A percentile compares a stretch with the other conserved stretches of the same genome.
Evolutionary conservation across 2,329 filamentous ascomycete genomes (phyloP).

Genomic region (Calonectria crousiana): DNA sequence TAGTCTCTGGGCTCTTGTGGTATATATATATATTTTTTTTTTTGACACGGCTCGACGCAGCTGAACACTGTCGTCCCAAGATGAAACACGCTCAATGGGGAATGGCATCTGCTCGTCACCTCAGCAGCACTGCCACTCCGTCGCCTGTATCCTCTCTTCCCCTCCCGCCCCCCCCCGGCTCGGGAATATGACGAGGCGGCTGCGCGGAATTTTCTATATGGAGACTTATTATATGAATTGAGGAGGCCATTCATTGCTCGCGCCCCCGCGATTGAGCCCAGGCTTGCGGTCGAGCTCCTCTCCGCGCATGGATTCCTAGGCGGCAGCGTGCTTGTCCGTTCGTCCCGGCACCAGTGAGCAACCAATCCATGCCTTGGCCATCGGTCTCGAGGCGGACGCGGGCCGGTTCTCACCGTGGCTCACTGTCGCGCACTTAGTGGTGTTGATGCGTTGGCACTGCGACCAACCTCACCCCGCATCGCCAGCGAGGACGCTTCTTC

Average conservation of each 20-base stretch:
- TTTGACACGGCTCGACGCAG: background rate
- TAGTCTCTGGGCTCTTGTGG: background rate
- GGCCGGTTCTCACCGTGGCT: background rate
- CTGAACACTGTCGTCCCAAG: constrained; percentile 16
- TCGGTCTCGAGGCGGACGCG: background rate
- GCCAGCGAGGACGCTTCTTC: background rate
- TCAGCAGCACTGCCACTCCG: constrained; percentile 10
- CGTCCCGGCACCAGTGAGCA: constrained; percentile 1
- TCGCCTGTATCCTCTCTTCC: background rate
- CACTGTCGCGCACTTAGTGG: background rate
- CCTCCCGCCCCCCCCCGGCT: background rate
- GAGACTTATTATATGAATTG: constrained; percentile 10
- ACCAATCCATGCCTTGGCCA: background rate
- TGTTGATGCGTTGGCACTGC: constrained; percentile 26
- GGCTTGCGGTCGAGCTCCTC: background rate
- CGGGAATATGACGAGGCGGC: background rate
- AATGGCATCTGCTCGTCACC: constrained; percentile 10
- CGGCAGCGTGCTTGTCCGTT: background rate
- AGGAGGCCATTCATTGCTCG: background rate
- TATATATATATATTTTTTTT: too few relatives aligned
- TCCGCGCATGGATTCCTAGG: background rate
- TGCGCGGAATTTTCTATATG: background rate
- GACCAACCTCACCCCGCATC: constrained; percentile 21
- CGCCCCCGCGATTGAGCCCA: constrained; percentile 16
- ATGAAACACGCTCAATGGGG: constrained; percentile 16